Conservation (phyloP, 352 stramenopile species). For the Phytophthora uliginosa region DNA sequence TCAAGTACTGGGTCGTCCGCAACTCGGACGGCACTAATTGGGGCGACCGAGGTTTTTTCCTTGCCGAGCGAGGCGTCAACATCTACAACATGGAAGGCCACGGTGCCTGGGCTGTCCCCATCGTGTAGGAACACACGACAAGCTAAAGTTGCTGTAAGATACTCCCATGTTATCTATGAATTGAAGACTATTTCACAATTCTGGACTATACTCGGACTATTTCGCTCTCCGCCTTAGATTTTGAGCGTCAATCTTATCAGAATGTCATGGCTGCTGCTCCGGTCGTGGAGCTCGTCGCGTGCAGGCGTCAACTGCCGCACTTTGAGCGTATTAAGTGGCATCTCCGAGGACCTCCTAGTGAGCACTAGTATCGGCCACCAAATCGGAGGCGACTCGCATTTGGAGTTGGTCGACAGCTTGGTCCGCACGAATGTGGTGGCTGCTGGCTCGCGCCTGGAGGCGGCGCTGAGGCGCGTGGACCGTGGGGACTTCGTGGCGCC, state of each 20-base stretch:
- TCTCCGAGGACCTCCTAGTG: conserved; percentile 86
- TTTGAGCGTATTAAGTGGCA: conserved; percentile 73
- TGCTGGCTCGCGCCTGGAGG: conserved; percentile 64
- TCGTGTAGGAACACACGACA: conserved; percentile 43
- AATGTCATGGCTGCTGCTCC: conserved; percentile 16
- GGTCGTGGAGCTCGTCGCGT: conserved; percentile 13
- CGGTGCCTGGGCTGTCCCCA: conserved; percentile 76
- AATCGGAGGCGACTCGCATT: conserved; percentile 78
- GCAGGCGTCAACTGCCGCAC: conserved; percentile 21
- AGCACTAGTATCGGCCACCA: conserved; percentile 88
- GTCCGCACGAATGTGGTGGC: conserved; percentile 78
- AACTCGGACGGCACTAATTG: conserved; percentile 92
- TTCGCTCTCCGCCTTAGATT: conserved; percentile 21
- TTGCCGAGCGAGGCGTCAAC: conserved; percentile 74
- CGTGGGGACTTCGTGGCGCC: conserved; percentile 66
- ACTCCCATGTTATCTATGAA: neutral
- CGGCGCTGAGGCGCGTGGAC: conserved; percentile 73
- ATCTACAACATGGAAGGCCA: conserved; percentile 86
- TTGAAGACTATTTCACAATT: conserved; percentile 15
- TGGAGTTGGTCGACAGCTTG: conserved; percentile 78
- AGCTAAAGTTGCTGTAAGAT: neutral
- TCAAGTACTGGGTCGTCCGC: conserved; percentile 98
- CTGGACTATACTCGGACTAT: conserved; percentile 27
- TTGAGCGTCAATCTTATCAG: conserved; percentile 7
- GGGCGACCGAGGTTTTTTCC: conserved; percentile 81